These are phyloP conservation scores for Fraxinus platypoda DNA, from an alignment of 305 asterid genomes.

Conservation along the genomic window DNA sequence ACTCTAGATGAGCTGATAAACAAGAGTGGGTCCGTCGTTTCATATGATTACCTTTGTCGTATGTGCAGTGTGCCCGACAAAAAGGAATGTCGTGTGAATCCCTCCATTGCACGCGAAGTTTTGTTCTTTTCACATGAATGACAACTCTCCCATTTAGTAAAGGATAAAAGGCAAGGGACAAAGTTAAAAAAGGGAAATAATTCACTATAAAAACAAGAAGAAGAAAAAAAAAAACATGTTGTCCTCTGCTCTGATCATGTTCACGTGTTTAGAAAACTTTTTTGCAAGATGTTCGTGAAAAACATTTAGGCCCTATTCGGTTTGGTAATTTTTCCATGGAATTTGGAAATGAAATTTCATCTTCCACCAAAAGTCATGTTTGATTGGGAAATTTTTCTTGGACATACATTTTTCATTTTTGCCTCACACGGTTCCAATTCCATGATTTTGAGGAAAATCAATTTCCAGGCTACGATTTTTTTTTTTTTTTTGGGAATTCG, in stretches of 20 bases:
- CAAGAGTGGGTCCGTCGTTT: background rate
- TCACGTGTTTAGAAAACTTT: background rate
- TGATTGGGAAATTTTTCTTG: too few species aligned
- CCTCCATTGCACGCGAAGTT: constrained; percentile 52
- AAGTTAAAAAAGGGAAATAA: background rate
- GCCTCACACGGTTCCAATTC: too few species aligned
- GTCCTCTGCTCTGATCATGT: background rate
- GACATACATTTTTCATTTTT: too few species aligned
- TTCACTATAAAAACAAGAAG: background rate
- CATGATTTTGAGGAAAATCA: too few species aligned
- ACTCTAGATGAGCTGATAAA: background rate
- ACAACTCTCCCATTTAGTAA: background rate
- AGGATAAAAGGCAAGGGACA: background rate
- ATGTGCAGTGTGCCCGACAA: constrained; percentile 28
- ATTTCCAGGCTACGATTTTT: too few species aligned
- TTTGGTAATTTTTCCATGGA: too few species aligned
- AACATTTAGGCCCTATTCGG: background rate
- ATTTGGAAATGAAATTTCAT: too few species aligned
- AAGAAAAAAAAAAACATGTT: background rate
- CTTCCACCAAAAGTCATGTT: too few species aligned
- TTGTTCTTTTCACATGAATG: constrained; percentile 29
- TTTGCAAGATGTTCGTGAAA: background rate
- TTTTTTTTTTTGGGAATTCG: too few species aligned
- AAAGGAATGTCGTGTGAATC: constrained; percentile 27
- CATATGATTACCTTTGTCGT: constrained; percentile 5